Evolutionary conservation across 208 protist genomes (phyloP).

Genomic region (Herpetomonas samuelpessoai): DNA sequence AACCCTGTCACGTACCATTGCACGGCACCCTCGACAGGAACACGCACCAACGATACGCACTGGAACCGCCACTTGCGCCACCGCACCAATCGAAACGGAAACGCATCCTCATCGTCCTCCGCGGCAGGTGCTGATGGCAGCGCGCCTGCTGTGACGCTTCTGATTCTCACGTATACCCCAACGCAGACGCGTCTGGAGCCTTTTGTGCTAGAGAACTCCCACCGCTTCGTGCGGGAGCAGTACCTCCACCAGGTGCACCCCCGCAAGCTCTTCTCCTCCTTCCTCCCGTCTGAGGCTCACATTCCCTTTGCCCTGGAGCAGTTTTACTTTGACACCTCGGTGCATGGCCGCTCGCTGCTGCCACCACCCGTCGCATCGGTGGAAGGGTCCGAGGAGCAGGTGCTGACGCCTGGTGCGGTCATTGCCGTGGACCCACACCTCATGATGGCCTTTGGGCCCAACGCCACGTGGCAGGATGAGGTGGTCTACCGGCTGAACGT

Average conservation of each 20-base stretch:
- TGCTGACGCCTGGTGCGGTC: slow-evolving; percentile 54
- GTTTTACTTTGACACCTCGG: slow-evolving; percentile 61
- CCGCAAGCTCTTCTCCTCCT: slow-evolving; percentile 37
- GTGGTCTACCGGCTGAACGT: slow-evolving; percentile 74
- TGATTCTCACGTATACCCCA: slow-evolving; percentile 73
- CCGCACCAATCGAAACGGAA: too few species aligned
- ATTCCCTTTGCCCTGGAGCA: slow-evolving; percentile 65
- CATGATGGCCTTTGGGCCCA: slow-evolving; percentile 74
- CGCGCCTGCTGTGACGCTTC: slow-evolving; percentile 51
- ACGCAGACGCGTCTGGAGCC: slow-evolving; percentile 37
- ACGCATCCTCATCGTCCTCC: too few species aligned
- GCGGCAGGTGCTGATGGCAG: slow-evolving; percentile 9
- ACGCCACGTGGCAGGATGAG: slow-evolving; percentile 46
- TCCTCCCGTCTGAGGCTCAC: slow-evolving; percentile 68
- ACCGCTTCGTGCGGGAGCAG: slow-evolving; percentile 63
- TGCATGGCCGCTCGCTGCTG: slow-evolving; percentile 33
- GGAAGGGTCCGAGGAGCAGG: not conserved
- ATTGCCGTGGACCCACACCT: slow-evolving; percentile 79
- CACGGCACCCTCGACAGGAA: slow-evolving; percentile 75
- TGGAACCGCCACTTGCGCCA: too few species aligned
- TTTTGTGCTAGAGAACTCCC: slow-evolving; percentile 66
- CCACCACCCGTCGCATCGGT: not conserved
- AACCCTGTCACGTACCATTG: slow-evolving; percentile 79
- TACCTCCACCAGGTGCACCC: slow-evolving; percentile 49
- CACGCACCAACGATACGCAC: slow-evolving; percentile 46